phyloP scores from a whole-genome alignment of 2,329 filamentous ascomycete species.

The Ophiostoma fasciatum region DNA sequence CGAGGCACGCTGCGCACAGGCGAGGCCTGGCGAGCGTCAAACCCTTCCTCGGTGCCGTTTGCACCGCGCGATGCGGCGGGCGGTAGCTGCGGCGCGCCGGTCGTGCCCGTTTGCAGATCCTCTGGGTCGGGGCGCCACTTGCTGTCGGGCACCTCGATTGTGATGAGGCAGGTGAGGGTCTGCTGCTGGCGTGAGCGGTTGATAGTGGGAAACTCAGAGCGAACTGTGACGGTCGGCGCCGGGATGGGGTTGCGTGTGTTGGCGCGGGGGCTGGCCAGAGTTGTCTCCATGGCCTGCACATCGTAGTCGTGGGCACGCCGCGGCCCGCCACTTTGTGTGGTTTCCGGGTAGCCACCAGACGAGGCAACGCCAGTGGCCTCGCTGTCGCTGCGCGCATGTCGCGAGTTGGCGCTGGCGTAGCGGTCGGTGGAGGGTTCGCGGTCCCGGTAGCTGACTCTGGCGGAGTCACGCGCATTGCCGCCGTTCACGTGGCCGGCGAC shows the following conservation, averaged over 20 bases:
- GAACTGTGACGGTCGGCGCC: constrained; percentile 78
- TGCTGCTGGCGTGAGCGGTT: constrained; percentile 87
- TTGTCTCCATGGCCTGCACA: constrained; percentile 88
- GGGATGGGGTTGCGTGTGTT: constrained; percentile 77
- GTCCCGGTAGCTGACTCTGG: constrained; percentile 23
- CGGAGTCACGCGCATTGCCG: constrained; percentile 8
- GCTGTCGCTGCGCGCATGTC: constrained; percentile 66
- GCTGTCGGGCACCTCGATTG: constrained; percentile 81
- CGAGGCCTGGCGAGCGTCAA: constrained; percentile 43
- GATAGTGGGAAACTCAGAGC: constrained; percentile 92
- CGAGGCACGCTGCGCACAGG: constrained; percentile 41
- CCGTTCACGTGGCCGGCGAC: constrained; percentile 11
- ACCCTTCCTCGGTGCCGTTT: constrained; percentile 29
- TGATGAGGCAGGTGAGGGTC: constrained; percentile 83
- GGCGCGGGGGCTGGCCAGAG: constrained; percentile 56
- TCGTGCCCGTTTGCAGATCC: constrained; percentile 47
- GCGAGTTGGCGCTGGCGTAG: constrained; percentile 23
- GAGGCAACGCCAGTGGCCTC: constrained; percentile 59
- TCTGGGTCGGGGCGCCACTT: constrained; percentile 82
- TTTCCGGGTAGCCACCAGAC: constrained; percentile 66
- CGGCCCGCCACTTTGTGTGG: constrained; percentile 49
- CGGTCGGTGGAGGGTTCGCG: constrained; percentile 33
- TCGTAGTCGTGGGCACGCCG: constrained; percentile 83
- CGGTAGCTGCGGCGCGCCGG: constrained; percentile 22
- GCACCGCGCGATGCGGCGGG: constrained; percentile 13